Evolutionary conservation across 139 green algal genomes (phyloP), one percentile per base, ranked within the genome.

Genomic region (Chlorella sp.): DNA sequence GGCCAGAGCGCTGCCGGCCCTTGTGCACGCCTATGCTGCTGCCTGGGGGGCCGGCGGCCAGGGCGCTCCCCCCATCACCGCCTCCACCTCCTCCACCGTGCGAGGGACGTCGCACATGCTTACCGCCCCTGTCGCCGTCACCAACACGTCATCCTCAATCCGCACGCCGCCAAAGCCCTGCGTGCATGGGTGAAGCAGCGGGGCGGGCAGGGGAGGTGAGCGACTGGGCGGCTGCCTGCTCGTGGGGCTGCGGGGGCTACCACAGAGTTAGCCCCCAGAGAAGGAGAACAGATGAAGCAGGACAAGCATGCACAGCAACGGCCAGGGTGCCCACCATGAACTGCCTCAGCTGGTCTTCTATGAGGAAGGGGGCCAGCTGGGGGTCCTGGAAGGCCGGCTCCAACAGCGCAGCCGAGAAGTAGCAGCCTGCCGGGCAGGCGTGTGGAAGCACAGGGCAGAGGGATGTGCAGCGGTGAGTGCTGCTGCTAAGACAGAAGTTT

Each of bases 121-220:
- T 83, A 94, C 81, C 0, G 83, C 85, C 12, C 97, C 97, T 0
- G 53, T 57, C 30, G 92, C 91, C 28, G 96, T 98, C 40, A 99
- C 88, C 30, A 99, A 36, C 28, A 99, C 92, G 82, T 99, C 97
- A 87, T 99, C 97, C 87, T 99, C 97, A 1, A 99, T 85, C 18
- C 97, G 90, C 26, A 99, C 97, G 1, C 89, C 90, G 14, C 91
- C 92, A 89, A 92, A 86, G 39, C 48, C 90, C 90, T 93, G 92
- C 83, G 81, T 9, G 34, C 3, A 34, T 18, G 79, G 81, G 4
- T 32, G 80, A 30, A 42, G 39, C 19, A 42, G 32, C 32, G n/a
- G 14, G n/a, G 24, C 26, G n/a, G 73, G n/a, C 37, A 37, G 42
- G 73, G 37, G 73, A 40, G 42, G 30, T 24, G 30, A 32, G 37